Evolutionary conservation across 106 monocot species (phyloP).

Genomic region (Vanilla planifolia): DNA sequence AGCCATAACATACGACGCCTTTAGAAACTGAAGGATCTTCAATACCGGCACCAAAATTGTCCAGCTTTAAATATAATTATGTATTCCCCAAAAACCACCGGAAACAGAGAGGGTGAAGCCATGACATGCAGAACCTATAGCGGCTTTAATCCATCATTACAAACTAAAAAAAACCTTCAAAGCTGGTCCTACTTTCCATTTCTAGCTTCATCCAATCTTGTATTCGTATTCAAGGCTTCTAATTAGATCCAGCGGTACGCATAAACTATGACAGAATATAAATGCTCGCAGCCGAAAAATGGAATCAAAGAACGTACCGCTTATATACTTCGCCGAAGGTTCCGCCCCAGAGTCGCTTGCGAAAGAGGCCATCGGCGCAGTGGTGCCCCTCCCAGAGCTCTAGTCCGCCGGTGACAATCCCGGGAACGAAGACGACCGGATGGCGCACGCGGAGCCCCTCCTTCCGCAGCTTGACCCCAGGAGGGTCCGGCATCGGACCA

Average conservation of each 20-base stretch:
- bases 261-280: not conserved
- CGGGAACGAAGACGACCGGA: constrained; percentile 99
- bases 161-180: not conserved
- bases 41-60: too few species aligned
- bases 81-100: not conserved
- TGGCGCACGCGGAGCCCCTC: constrained; percentile 80
- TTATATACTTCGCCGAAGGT: constrained; percentile 93
- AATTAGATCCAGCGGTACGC: not conserved
- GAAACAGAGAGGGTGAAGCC: not conserved
- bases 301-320: constrained; percentile 37
- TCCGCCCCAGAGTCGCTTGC: constrained; percentile 96
- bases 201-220: not conserved
- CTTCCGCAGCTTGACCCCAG: constrained; percentile 84
- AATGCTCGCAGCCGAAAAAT: too few species aligned
- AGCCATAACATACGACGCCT: too few species aligned
- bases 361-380: constrained; percentile 88
- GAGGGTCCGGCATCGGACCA: constrained; percentile 89
- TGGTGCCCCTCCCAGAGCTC: constrained; percentile 99
- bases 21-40: too few species aligned
- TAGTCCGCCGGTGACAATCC: constrained; percentile 94
- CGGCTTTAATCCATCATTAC: not conserved
- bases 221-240: not conserved
- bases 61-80: too few species aligned
- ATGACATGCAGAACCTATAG: not conserved
- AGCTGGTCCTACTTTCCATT: not conserved